A percentile compares a stretch with the other conserved stretches of the same genome.
phyloP scores from a whole-genome alignment of 306 rosid species.

The Malus orientalis region DNA sequence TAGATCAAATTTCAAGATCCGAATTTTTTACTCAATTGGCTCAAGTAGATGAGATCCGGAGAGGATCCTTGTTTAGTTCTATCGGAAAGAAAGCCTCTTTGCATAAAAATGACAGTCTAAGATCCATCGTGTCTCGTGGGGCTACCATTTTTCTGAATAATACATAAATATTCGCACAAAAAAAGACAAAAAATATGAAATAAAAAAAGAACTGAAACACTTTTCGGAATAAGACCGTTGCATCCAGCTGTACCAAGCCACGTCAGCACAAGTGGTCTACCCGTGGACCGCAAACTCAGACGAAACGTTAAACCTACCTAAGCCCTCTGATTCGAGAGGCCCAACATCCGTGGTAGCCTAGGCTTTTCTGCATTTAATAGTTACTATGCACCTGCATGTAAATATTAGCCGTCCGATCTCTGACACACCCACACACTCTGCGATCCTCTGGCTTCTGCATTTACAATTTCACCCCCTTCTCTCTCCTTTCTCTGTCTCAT shows the following conservation, averaged over 20 bases:
- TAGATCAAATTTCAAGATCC: no score
- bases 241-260: conserved; percentile 30
- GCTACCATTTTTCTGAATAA: not conserved
- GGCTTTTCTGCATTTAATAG: not conserved
- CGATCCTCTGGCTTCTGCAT: not conserved
- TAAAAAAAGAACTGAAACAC: not conserved
- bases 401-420: conserved; percentile 27
- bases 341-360: not conserved
- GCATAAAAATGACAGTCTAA: not conserved
- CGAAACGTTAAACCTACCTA: not conserved
- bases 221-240: conserved; percentile 26
- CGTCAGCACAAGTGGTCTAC: conserved; percentile 22
- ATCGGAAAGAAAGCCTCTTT: not conserved
- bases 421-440: not conserved
- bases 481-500: not conserved
- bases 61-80: no score
- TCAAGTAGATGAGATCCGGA: no score
- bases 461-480: conserved; percentile 13
- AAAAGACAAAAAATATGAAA: not conserved
- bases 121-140: not conserved
- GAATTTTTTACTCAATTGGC: no score
- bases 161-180: not conserved
- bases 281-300: conserved; percentile 5
- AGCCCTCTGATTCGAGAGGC: not conserved
- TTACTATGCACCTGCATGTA: conserved; percentile 10